Evolutionary conservation across 306 rosid species (phyloP), one percentile per base, ranked within the genome.

Genomic region (Trifolium repens): DNA sequence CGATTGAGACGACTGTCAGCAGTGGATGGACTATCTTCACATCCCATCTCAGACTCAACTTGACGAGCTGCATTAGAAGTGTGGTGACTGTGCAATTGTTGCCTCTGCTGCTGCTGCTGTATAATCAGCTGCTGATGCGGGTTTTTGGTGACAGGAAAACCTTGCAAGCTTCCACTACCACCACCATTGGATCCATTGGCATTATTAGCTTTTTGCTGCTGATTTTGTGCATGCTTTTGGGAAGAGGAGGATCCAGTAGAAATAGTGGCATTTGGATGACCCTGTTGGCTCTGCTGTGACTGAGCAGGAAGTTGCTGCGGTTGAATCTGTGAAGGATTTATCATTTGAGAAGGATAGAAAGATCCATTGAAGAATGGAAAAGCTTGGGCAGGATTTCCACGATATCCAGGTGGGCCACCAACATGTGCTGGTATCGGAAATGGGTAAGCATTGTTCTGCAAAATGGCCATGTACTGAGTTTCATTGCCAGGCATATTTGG

Each of bases 291-390:
- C 74, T 87, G 92, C 79, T 89, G 98, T 13, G 93, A 75, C 35
- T 86, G 96, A 59, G 88, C 68, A 63, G 91, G 86, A 22, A 82
- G 87, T 67, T 77, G 91, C 64, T 84, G 92, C 43, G 85, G 84
- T 69, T 88, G 98, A 78, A 90, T 88, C 74, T 91, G 99, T 4
- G 98, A 87, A 82, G 94, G 92, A 81, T 96, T 98, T 62, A 96
- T 75, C 90, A 93, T 86, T 81, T 84, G 96, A 40, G 98, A 80
- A 67, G 98, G 9, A 82, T 90, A 92, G 84, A 96, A 96, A 12
- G 99, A 85, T 27, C 97, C 97, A 60, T 81, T 92, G 78, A 88
- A 90, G 68, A 89, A 92, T 0, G 99, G 96, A 83, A 96, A 71
- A 1, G 96, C 85, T 76, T 89, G 99, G 14, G 87, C 77, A 76